Conservation (phyloP, 768 basidiomycete species). For the Chalciporus sphaerocephalus region DNA sequence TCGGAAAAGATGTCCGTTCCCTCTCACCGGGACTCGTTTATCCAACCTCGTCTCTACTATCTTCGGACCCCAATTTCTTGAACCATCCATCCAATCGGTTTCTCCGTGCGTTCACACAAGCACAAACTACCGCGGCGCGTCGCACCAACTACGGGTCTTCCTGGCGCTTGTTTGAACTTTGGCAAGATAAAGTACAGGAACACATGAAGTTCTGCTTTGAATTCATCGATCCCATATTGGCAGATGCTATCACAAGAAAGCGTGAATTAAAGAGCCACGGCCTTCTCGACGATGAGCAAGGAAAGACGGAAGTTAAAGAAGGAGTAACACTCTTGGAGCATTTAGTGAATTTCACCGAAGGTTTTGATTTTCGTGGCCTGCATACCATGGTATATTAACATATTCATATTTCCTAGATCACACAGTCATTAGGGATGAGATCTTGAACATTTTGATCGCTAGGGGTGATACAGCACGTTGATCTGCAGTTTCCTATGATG, state of each 20-base stretch:
- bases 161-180: constrained; percentile 46
- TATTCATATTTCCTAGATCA: constrained; percentile 16
- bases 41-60: constrained; percentile 24
- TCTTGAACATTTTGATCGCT: constrained; percentile 29
- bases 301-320: constrained; percentile 32
- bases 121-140: constrained; percentile 31
- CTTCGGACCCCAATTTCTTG: constrained; percentile 20
- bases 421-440: constrained; percentile 23
- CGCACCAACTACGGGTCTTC: constrained; percentile 36
- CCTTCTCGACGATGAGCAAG: constrained; percentile 4
- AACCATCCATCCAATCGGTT: constrained; percentile 36
- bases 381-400: not conserved
- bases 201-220: constrained; percentile 39
- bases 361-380: constrained; percentile 25
- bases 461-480: constrained; percentile 42
- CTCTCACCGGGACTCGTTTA: constrained; percentile 37
- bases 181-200: constrained; percentile 37
- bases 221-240: constrained; percentile 48
- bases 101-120: constrained; percentile 36
- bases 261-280: constrained; percentile 11
- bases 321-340: constrained; percentile 48
- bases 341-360: constrained; percentile 51
- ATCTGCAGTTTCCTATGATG: not conserved
- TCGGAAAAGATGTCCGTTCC: constrained; percentile 39
- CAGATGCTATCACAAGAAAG: constrained; percentile 38